Evolutionary conservation across 768 basidiomycete genomes (phyloP), one percentile per base, ranked within the genome.

Genomic region (Gloeostereum incarnatum): DNA sequence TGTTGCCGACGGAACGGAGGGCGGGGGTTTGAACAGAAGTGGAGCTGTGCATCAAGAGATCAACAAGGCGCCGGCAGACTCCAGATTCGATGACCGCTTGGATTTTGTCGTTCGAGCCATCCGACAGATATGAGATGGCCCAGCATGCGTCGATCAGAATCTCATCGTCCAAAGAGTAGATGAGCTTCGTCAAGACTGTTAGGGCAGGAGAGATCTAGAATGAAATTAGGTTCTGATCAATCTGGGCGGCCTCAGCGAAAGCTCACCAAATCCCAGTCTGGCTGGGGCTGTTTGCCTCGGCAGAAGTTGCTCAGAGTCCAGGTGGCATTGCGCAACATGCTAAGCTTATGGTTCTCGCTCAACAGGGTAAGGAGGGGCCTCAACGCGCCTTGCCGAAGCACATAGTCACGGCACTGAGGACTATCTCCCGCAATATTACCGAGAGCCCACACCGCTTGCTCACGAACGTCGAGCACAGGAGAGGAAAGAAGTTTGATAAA

Each of bases 241-340:
- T 35, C 18, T 7, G 19, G 43, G 38, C 25, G 45, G 46, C 5
- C 29, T 24, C 5, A 34, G 37, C 18, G 14, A 38, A 42, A 30
- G 36, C 81, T 46, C 51, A 96, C 94, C 63, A 94, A 60, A 48
- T 94, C 88, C 96, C 96, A 99, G 52, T 90, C 87, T 17, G 96
- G 96, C 58, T 98, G 96, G 46, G 96, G 96, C 40, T 83, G 79
- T 67, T 98, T 98, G 49, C 96, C 96, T 49, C 96, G 72, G 65
- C 96, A 99, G 63, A 99, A 98, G 71, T 99, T 99, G 71, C 89
- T 92, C 59, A 99, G 64, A 10, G 96, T 98, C 96, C 96, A 99
- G 14, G 96, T 99, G 14, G 96, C 96, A 58, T 99, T 97, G 53
- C 87, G 69, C 43, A 98, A 80, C 94, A 99, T 99, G 56, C 90